Conservation (phyloP, 345 rosid genomes). For the Cardamine resedifolia region DNA sequence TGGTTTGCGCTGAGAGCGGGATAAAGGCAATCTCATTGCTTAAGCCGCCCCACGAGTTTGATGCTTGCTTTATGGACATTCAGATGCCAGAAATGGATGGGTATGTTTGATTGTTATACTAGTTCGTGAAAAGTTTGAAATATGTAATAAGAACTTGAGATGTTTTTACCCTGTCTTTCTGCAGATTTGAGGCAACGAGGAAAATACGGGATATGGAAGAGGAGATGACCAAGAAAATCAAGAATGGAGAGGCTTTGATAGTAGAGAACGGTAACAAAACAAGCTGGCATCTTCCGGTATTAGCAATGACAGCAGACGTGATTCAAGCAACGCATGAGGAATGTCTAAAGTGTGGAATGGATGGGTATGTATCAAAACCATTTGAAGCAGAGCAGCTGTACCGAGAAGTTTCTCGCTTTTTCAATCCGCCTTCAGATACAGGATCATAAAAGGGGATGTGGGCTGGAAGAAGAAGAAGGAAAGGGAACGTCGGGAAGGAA, state of each 20-base stretch:
- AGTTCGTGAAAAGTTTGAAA: not conserved
- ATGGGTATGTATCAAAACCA: slow-evolving; percentile 93
- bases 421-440: slow-evolving; percentile 34
- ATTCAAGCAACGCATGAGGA: slow-evolving; percentile 83
- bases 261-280: slow-evolving; percentile 40
- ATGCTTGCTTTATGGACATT: slow-evolving; percentile 99
- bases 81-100: slow-evolving; percentile 99
- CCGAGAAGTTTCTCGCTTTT: slow-evolving; percentile 71
- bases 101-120: slow-evolving; percentile 45
- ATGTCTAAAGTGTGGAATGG: slow-evolving; percentile 70
- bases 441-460: slow-evolving; percentile 15
- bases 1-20: slow-evolving; percentile 70
- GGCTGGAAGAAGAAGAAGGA: slow-evolving; percentile 9
- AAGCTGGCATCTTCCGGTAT: slow-evolving; percentile 62
- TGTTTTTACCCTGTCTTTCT: not conserved
- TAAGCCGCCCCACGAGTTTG: slow-evolving; percentile 72
- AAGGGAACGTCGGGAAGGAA: not conserved
- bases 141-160: not conserved
- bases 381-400: slow-evolving; percentile 88
- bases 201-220: slow-evolving; percentile 64
- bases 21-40: slow-evolving; percentile 60
- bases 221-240: slow-evolving; percentile 42
- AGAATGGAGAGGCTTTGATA: slow-evolving; percentile 40
- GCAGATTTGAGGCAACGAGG: slow-evolving; percentile 79
- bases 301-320: slow-evolving; percentile 98